These are phyloP conservation scores for Emergomyces orientalis DNA, from an alignment of 2,329 filamentous ascomycete genomes.

Conservation along the genomic window DNA sequence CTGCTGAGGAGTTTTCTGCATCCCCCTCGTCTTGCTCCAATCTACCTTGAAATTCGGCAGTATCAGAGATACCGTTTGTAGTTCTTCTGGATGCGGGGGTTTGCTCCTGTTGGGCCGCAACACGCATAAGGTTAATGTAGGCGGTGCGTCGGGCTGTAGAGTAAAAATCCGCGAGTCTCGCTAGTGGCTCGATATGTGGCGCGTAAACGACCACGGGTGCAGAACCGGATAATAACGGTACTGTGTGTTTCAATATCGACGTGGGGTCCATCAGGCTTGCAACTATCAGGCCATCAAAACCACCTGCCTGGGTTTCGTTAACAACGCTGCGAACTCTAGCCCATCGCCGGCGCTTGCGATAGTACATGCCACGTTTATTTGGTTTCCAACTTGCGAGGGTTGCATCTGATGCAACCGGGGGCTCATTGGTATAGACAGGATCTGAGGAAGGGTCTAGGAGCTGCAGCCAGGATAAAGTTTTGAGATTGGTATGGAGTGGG, in stretches of 20 bases:
- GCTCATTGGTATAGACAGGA: constrained; percentile 59
- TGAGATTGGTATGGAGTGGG: constrained; percentile 71
- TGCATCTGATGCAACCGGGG: constrained; percentile 50
- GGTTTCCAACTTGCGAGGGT: constrained; percentile 64
- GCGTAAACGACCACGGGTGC: constrained; percentile 80
- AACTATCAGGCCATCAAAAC: constrained; percentile 74
- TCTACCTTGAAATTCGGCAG: not conserved
- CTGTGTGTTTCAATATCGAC: constrained; percentile 61
- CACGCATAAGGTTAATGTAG: constrained; percentile 43
- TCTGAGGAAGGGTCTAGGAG: constrained; percentile 69
- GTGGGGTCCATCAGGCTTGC: constrained; percentile 73
- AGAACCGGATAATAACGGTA: constrained; percentile 74
- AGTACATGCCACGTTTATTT: constrained; percentile 73
- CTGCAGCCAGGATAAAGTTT: constrained; percentile 85
- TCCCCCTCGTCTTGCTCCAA: constrained; percentile 29
- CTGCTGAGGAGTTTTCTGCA: constrained; percentile 26
- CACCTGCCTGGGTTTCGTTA: constrained; percentile 62
- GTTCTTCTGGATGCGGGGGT: constrained; percentile 33
- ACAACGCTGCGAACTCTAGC: constrained; percentile 62
- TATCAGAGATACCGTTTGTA: not conserved
- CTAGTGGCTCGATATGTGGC: constrained; percentile 68
- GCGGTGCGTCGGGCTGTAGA: constrained; percentile 69
- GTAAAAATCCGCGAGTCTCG: constrained; percentile 71
- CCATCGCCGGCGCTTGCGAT: constrained; percentile 81
- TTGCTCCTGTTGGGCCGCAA: constrained; percentile 2